Conservation (phyloP, 805 yeast species). For the Lachancea sp. region DNA sequence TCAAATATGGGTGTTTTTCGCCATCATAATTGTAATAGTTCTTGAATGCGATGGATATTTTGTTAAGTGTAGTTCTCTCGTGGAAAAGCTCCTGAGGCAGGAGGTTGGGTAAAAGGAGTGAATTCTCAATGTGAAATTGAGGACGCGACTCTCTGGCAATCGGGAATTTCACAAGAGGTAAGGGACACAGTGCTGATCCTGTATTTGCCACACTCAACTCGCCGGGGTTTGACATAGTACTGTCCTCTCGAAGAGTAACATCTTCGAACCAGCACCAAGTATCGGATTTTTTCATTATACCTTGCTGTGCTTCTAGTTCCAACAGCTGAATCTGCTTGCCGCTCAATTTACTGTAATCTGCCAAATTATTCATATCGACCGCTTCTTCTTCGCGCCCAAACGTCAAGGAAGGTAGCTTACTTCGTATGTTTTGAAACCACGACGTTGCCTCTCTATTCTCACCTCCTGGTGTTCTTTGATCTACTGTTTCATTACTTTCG, state of each 20-base stretch:
- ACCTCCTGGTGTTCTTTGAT: not conserved
- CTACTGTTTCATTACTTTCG: not conserved
- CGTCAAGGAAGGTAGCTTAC: slow-evolving; percentile 3
- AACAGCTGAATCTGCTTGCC: slow-evolving; percentile 22
- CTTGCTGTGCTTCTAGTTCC: slow-evolving; percentile 23
- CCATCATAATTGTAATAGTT: slow-evolving; percentile 35
- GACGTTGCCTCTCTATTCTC: not conserved
- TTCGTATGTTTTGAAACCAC: slow-evolving; percentile 3
- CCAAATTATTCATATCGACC: slow-evolving; percentile 15
- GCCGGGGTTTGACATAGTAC: slow-evolving; percentile 18
- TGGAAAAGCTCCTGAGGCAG: slow-evolving; percentile 28
- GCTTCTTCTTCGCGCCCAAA: slow-evolving; percentile 4
- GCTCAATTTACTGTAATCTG: slow-evolving; percentile 26
- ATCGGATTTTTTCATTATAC: slow-evolving; percentile 17
- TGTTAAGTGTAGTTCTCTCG: slow-evolving; percentile 31
- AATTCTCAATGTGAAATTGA: slow-evolving; percentile 23
- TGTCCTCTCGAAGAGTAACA: slow-evolving; percentile 14
- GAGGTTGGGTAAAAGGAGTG: slow-evolving; percentile 29
- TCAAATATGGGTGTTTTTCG: slow-evolving; percentile 35
- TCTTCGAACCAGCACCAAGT: slow-evolving; percentile 33
- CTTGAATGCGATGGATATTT: slow-evolving; percentile 32
- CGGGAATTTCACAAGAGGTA: slow-evolving; percentile 24
- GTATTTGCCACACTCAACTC: slow-evolving; percentile 26
- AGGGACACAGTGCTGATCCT: slow-evolving; percentile 26
- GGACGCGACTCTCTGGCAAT: slow-evolving; percentile 14